Conservation (phyloP, 2,329 filamentous ascomycete species). For the Cladosporium sphaerospermum region DNA sequence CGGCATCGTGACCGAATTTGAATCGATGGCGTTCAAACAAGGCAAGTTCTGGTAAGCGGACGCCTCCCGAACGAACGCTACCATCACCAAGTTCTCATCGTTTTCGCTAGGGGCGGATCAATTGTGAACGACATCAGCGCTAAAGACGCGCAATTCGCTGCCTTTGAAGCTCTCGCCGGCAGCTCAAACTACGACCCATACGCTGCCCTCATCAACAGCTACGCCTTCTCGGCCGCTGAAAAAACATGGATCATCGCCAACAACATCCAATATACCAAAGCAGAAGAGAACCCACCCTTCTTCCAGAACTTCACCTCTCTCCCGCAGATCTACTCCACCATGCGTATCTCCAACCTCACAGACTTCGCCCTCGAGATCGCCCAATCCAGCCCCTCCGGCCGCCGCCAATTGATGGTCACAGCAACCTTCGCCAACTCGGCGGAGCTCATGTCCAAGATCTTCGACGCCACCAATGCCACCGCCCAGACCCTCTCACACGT, state of each 20-base stretch:
- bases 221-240: slow-evolving; percentile 14
- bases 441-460: slow-evolving; percentile 15
- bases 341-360: slow-evolving; percentile 19
- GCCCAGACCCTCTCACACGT: slow-evolving; percentile 11
- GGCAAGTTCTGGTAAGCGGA: slow-evolving; percentile 17
- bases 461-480: slow-evolving; percentile 15
- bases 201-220: slow-evolving; percentile 17
- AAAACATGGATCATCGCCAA: slow-evolving; percentile 13
- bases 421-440: slow-evolving; percentile 18
- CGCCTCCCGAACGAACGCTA: not conserved
- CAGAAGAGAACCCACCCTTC: slow-evolving; percentile 15
- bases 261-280: slow-evolving; percentile 21
- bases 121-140: slow-evolving; percentile 43
- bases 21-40: slow-evolving; percentile 20
- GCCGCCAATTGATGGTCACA: slow-evolving; percentile 18
- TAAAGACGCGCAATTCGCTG: slow-evolving; percentile 25
- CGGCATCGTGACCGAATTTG: slow-evolving; percentile 41
- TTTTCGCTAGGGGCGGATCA: slow-evolving; percentile 21
- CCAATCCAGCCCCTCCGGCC: slow-evolving; percentile 5
- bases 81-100: not conserved
- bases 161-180: slow-evolving; percentile 13
- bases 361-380: slow-evolving; percentile 18
- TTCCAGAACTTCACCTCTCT: slow-evolving; percentile 19
- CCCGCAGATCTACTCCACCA: slow-evolving; percentile 15
- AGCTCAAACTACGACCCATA: slow-evolving; percentile 17